A percentile compares a stretch with the other conserved stretches of the same genome.
phyloP scores from a whole-genome alignment of 805 yeast species.

The Wickerhamiella hasegawae region DNA sequence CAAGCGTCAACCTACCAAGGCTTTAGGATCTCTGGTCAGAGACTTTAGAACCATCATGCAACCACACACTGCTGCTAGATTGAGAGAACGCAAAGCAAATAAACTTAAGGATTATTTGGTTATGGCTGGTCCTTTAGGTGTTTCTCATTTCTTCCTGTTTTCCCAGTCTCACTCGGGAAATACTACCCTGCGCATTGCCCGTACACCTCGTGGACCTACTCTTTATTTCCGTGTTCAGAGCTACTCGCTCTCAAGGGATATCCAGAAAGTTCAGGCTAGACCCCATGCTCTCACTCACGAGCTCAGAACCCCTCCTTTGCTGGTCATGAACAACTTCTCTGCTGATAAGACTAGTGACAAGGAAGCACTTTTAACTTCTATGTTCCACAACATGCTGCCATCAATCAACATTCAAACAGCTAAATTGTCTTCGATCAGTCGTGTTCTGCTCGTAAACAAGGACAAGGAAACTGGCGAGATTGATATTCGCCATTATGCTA shows the following conservation, averaged over 20 bases:
- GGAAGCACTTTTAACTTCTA: slow-evolving; percentile 72
- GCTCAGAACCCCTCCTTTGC: slow-evolving; percentile 58
- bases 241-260: slow-evolving; percentile 73
- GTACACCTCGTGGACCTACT: slow-evolving; percentile 91
- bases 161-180: slow-evolving; percentile 61
- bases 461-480: slow-evolving; percentile 55
- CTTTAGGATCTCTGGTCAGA: slow-evolving; percentile 66
- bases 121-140: slow-evolving; percentile 97
- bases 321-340: slow-evolving; percentile 83
- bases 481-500: slow-evolving; percentile 78
- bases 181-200: slow-evolving; percentile 66
- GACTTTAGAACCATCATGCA: slow-evolving; percentile 87
- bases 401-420: slow-evolving; percentile 79
- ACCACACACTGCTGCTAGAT: slow-evolving; percentile 86
- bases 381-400: slow-evolving; percentile 92
- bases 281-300: slow-evolving; percentile 69
- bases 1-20: slow-evolving; percentile 46
- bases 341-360: slow-evolving; percentile 46
- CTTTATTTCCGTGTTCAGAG: slow-evolving; percentile 61
- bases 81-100: slow-evolving; percentile 75
- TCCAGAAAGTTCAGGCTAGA: slow-evolving; percentile 45
- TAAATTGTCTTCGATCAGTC: slow-evolving; percentile 53
- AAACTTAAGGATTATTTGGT: slow-evolving; percentile 84
- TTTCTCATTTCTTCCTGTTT: slow-evolving; percentile 74
- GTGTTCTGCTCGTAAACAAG: slow-evolving; percentile 73